Evolutionary conservation across 2,329 filamentous ascomycete species (phyloP).

Genomic region (Pleurostoma richardsiae): DNA sequence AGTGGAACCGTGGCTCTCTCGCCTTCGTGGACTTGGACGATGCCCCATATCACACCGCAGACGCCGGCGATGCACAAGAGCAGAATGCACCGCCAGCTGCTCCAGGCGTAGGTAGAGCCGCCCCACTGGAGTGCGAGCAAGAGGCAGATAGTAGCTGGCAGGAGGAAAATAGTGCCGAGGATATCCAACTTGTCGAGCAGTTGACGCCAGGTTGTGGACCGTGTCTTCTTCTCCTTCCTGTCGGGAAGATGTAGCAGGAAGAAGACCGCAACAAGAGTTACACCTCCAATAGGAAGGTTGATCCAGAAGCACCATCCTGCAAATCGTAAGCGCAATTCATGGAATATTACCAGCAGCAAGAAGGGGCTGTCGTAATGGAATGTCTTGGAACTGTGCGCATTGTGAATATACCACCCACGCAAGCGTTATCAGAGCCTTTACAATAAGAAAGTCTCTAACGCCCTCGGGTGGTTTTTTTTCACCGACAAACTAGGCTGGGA

Average conservation of each 20-base stretch:
- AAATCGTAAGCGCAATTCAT: neutral
- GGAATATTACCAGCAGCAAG: too few species aligned
- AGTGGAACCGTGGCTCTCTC: neutral
- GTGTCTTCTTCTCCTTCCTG: neutral
- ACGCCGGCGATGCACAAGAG: constrained; percentile 20
- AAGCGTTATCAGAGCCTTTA: too few species aligned
- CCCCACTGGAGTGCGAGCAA: constrained; percentile 13
- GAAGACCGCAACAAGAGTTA: neutral
- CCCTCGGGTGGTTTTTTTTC: too few species aligned
- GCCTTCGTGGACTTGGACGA: neutral
- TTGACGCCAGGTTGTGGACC: neutral
- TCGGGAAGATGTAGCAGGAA: neutral
- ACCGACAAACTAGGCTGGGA: neutral
- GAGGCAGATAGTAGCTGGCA: constrained; percentile 6
- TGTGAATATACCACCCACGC: too few species aligned
- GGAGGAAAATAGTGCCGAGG: constrained; percentile 10
- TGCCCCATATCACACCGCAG: neutral
- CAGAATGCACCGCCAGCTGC: constrained; percentile 13
- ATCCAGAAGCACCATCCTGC: constrained; percentile 1
- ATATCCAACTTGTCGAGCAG: constrained; percentile 6
- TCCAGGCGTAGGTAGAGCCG: constrained; percentile 10
- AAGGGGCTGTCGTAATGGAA: too few species aligned
- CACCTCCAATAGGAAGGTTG: neutral
- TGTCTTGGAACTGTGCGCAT: too few species aligned
- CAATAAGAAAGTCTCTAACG: too few species aligned